Evolutionary conservation across 495 filamentous ascomycete species (phyloP), one percentile per base, ranked within the genome.

Genomic region (Aeminium ludgeri): DNA sequence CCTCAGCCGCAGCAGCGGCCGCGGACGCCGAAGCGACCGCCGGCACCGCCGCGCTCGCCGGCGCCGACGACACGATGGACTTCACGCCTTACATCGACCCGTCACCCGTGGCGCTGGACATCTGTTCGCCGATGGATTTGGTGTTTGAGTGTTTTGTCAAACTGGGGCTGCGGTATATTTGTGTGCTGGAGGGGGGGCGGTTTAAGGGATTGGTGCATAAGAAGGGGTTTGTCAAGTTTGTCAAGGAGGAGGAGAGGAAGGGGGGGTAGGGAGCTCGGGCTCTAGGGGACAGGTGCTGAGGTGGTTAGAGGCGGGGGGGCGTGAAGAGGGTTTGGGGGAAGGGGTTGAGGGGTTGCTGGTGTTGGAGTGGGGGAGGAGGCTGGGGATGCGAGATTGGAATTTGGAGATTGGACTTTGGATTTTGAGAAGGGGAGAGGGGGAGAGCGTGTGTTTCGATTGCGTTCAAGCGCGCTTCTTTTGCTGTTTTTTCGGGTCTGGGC

Each of bases 131-230:
- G 1, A 89, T 97, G 68, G 87, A 97, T 57, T 57, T 96, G 38
- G 89, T 94, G 30, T 95, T 93, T 49, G 87, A 97, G 55, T 92
- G 84, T 51, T 97, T 96, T 61, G 83, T 83, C 32, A 97, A 97
- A 59, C 63, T 97, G 13, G 89, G 89, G 1, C 57, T 97, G 45
- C 67, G 89, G 41, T 96, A 95, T 59, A 76, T 97, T 32, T 96
- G 89, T 60, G 86, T 93, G 15, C 59, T 92, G 18, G 70, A 65
- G 30, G 74, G 92, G 53, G 89, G 89, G 16, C 69, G 74, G 28
- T 96, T 82, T 61, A 82, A 82, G 1, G 89, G 89, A 40, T 68
- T 97, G 64, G 82, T 75, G 18, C 89, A 97, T 60, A 97, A 95
- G 64, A 97, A 97, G 65, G 73, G 75, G 16, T 97, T 97, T 65